phyloP scores from a whole-genome alignment of 2,329 filamentous ascomycete species.

The Hypomyces rosellus region DNA sequence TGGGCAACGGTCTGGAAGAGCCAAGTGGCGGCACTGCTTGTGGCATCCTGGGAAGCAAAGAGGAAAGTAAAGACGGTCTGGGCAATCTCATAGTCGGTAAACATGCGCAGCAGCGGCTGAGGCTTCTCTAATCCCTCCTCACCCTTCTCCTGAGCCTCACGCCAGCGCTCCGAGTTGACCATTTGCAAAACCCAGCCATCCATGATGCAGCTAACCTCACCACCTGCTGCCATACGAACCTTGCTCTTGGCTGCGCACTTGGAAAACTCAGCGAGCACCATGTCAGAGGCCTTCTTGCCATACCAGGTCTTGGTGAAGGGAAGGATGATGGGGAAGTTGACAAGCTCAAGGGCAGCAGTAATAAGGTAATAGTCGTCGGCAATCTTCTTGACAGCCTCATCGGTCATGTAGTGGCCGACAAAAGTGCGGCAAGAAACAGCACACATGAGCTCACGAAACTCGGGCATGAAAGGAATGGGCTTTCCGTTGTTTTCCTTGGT shows the following conservation, averaged over 20 bases:
- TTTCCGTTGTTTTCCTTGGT: constrained; percentile 66
- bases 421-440: constrained; percentile 96
- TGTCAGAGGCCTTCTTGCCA: constrained; percentile 89
- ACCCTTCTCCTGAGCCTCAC: constrained; percentile 69
- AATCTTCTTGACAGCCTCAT: constrained; percentile 87
- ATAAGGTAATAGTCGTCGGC: constrained; percentile 96
- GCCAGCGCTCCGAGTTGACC: constrained; percentile 77
- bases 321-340: constrained; percentile 96
- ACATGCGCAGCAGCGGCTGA: constrained; percentile 72
- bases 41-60: constrained; percentile 96
- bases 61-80: constrained; percentile 95
- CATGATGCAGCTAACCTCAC: constrained; percentile 85
- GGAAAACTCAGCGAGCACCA: constrained; percentile 83
- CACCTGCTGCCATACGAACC: constrained; percentile 82
- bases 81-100: constrained; percentile 84
- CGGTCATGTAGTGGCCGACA: constrained; percentile 89
- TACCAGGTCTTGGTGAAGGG: constrained; percentile 96
- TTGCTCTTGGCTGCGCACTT: constrained; percentile 92
- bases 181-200: constrained; percentile 90
- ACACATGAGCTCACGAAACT: constrained; percentile 92
- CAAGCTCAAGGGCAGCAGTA: constrained; percentile 88
- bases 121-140: constrained; percentile 72
- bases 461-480: constrained; percentile 79
- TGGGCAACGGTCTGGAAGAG: constrained; percentile 92
- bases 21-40: constrained; percentile 89